Percentiles rank a stretch among this genome's conserved stretches.
These are phyloP conservation scores for Hsuehochloa calcarea DNA, from an alignment of 176 grass and related monocot species.

Conservation along the genomic window DNA sequence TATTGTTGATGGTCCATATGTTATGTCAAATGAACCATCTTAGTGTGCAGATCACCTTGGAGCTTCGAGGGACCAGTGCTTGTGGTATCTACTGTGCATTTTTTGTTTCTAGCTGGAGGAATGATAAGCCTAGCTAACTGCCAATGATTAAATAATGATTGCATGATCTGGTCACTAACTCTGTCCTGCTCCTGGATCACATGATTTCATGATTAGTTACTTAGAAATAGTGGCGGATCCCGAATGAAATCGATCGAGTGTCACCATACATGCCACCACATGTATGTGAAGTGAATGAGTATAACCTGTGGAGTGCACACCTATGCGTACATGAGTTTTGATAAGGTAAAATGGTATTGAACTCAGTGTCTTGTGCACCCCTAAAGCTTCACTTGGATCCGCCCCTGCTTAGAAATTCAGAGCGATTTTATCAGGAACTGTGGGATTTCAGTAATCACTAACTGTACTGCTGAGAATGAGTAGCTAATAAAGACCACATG, in stretches of 20 bases:
- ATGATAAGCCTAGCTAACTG: not conserved
- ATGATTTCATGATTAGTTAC: not conserved
- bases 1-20: not conserved
- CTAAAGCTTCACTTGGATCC: too few species aligned
- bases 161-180: conserved; percentile 3
- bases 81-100: not conserved
- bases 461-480: conserved; percentile 1
- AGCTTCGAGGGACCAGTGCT: not conserved
- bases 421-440: not conserved
- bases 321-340: too few species aligned
- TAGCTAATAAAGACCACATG: conserved; percentile 1
- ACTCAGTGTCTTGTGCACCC: too few species aligned
- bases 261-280: too few species aligned
- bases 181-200: not conserved
- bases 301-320: too few species aligned
- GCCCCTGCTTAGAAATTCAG: not conserved
- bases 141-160: not conserved
- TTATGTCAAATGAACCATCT: not conserved
- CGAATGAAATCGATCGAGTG: too few species aligned
- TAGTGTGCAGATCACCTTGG: not conserved
- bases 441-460: not conserved
- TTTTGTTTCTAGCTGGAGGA: not conserved
- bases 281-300: too few species aligned
- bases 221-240: not conserved
- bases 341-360: too few species aligned